These are phyloP conservation scores for Fusarium luffae DNA, from an alignment of 2,329 filamentous ascomycete genomes.

Conservation along the genomic window DNA sequence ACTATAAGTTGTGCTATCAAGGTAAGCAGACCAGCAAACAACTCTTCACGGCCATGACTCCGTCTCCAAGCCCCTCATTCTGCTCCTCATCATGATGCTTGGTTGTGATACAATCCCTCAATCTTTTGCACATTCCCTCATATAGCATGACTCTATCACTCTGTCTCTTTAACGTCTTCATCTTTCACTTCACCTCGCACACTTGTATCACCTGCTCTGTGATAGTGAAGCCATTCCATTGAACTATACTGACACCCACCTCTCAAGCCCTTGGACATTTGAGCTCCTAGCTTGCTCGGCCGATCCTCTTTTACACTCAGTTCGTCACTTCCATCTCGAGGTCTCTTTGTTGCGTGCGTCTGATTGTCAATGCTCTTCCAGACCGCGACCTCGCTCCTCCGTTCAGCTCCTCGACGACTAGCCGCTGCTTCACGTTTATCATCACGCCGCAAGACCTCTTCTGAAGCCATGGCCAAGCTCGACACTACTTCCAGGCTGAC, in stretches of 20 bases:
- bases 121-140: background rate
- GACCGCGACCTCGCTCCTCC: conserved; percentile 38
- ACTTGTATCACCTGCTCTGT: background rate
- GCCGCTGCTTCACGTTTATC: conserved; percentile 13
- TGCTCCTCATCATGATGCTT: conserved; percentile 7
- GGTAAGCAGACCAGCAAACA: conserved; percentile 24
- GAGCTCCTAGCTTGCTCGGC: conserved; percentile 4
- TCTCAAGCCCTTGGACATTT: conserved; percentile 9
- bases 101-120: conserved; percentile 7
- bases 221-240: background rate
- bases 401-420: conserved; percentile 33
- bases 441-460: conserved; percentile 35
- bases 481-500: conserved; percentile 81
- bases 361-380: conserved; percentile 43
- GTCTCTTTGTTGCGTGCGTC: conserved; percentile 31
- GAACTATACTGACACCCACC: conserved; percentile 6
- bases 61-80: conserved; percentile 35
- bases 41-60: conserved; percentile 31
- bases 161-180: no score
- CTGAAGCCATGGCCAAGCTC: conserved; percentile 59
- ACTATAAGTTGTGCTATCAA: conserved; percentile 13
- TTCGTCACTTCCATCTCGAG: conserved; percentile 16
- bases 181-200: background rate
- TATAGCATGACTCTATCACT: background rate
- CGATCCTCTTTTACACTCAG: background rate